Conservation (phyloP, 352 stramenopile genomes). For the Aphanomyces cochlioides region DNA sequence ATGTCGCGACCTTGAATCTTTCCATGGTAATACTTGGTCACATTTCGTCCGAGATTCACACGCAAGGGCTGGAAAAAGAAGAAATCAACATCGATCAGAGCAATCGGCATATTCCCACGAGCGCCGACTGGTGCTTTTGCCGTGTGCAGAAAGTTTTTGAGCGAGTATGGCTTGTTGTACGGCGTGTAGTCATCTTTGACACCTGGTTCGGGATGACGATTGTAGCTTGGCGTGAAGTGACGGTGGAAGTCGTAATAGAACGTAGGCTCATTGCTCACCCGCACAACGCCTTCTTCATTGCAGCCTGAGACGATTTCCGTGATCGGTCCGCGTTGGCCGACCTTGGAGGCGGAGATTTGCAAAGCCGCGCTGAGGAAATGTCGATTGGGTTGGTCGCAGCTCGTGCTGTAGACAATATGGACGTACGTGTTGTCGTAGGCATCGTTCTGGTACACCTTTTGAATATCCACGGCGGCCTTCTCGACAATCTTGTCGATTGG, state of each 20-base stretch:
- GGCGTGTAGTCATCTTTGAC: slow-evolving; percentile 47
- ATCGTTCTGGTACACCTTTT: not conserved
- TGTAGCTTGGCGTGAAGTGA: slow-evolving; percentile 50
- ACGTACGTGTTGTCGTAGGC: slow-evolving; percentile 22
- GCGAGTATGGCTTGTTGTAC: slow-evolving; percentile 40
- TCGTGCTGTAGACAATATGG: slow-evolving; percentile 57
- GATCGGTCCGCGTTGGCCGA: slow-evolving; percentile 45
- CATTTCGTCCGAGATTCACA: slow-evolving; percentile 41
- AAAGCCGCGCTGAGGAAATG: slow-evolving; percentile 42
- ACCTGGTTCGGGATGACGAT: slow-evolving; percentile 40
- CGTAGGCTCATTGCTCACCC: slow-evolving; percentile 37
- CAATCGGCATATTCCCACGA: not conserved
- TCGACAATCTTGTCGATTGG: not conserved
- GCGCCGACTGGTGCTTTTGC: not conserved
- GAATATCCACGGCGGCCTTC: not conserved
- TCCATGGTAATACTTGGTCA: slow-evolving; percentile 43
- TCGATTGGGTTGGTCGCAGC: slow-evolving; percentile 43
- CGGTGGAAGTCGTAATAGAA: slow-evolving; percentile 52
- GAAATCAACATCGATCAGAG: slow-evolving; percentile 22
- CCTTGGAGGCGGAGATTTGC: slow-evolving; percentile 42
- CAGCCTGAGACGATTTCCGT: slow-evolving; percentile 52
- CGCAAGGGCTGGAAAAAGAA: slow-evolving; percentile 12
- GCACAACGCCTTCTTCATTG: slow-evolving; percentile 33
- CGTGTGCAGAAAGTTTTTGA: slow-evolving; percentile 1
- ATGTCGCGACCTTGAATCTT: slow-evolving; percentile 33